A percentile compares a stretch with the other conserved stretches of the same genome.
Evolutionary conservation across 2,329 filamentous ascomycete species (phyloP).

Genomic region (Sclerotinia subarctica): DNA sequence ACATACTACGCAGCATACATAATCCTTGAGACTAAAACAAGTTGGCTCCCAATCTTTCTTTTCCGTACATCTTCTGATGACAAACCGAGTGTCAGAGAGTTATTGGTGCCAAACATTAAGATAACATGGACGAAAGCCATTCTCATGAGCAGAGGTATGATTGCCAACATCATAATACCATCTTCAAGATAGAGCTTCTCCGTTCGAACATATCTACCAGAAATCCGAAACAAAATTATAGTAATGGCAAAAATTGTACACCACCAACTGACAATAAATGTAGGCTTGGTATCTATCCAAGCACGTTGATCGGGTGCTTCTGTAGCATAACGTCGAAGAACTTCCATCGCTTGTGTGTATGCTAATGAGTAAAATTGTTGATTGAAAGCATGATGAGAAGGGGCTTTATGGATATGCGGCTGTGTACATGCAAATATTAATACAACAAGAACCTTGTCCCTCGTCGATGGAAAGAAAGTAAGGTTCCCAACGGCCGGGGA

Average conservation of each 20-base stretch:
- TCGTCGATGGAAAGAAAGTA: background rate
- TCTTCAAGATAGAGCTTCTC: constrained; percentile 86
- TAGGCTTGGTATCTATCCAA: constrained; percentile 66
- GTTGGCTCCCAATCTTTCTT: constrained; percentile 69
- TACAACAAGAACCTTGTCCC: background rate
- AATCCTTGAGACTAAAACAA: constrained; percentile 78
- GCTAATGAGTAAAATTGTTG: background rate
- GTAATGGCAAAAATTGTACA: constrained; percentile 75
- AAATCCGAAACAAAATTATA: constrained; percentile 76
- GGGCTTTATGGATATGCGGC: background rate
- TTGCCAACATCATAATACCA: constrained; percentile 73
- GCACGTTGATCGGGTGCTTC: constrained; percentile 30
- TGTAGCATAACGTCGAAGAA: constrained; percentile 29
- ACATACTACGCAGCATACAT: constrained; percentile 86
- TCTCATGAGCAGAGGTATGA: constrained; percentile 75
- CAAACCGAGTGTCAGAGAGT: constrained; percentile 57
- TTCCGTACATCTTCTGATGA: constrained; percentile 57
- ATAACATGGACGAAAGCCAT: constrained; percentile 86
- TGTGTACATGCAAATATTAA: background rate
- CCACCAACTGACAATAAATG: constrained; percentile 93
- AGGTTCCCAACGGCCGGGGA: background rate
- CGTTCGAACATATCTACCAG: constrained; percentile 79
- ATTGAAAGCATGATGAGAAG: background rate
- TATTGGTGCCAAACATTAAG: constrained; percentile 87
- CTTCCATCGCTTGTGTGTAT: constrained; percentile 27